Evolutionary conservation across 495 filamentous ascomycete genomes (phyloP), one percentile per base, ranked within the genome.

Genomic region (Aspergillus campestris): DNA sequence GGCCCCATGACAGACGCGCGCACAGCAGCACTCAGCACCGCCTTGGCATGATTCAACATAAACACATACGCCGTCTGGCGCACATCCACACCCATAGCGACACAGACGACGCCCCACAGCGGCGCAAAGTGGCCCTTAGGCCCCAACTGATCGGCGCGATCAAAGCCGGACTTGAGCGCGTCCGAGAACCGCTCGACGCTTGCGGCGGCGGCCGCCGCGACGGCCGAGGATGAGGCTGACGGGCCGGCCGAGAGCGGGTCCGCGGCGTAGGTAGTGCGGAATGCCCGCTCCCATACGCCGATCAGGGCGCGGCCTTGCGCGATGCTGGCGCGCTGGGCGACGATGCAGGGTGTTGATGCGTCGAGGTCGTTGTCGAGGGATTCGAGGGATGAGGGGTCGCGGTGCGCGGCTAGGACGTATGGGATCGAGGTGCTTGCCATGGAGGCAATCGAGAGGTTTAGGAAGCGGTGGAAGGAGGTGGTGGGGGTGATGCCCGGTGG

Each of bases 1-100:
- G 94, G 91, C 0, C 92, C 92, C 67, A 96, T 81, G 31, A 95
- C 79, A 15, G 85, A 81, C 24, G 92, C 86, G 9, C 92, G 71
- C 46, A 99, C 91, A 3, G 84, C 94, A 1, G 92, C 92, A 46
- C 86, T 90, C 8, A 94, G 68, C 24, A 96, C 70, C 1, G 91
- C 87, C 62, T 94, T 92, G 12, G 84, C 84, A 61, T 97, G 92
- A 44, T 83, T 82, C 45, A 96, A 70, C 57, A 98, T 67, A 62
- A 90, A 97, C 4, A 91, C 71, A 63, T 95, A 94, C 5, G 84
- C 81, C 8, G 89, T 69, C 40, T 87, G 78, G n/a, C 72, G 69
- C 5, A 75, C 53, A 30, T 72, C 60, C 24, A 95, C 62, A 0
- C 79, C 76, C 47, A 86, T 75, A 5, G 81, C 77, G 8, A 64